Conservation (phyloP, 768 basidiomycete genomes). For the Pisolithus sp. region DNA sequence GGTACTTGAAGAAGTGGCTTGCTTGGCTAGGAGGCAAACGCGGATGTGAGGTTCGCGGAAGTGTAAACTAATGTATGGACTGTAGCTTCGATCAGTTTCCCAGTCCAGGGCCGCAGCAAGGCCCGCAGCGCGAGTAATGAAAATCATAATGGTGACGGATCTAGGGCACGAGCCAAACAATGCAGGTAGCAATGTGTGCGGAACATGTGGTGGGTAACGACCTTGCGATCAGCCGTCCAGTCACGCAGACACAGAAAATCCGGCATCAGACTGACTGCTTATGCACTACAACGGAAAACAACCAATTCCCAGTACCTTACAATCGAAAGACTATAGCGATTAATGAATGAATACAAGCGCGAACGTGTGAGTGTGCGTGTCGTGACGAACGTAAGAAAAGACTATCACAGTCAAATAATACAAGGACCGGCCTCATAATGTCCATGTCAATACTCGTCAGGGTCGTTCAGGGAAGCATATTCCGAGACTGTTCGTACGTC, state of each 20-base stretch:
- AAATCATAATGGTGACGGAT: too few species aligned
- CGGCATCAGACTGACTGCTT: background rate
- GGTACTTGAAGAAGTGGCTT: slow-evolving; percentile 86
- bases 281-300: background rate
- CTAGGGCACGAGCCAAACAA: too few species aligned
- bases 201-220: too few species aligned
- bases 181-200: too few species aligned
- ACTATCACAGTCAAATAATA: background rate
- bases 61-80: slow-evolving; percentile 15
- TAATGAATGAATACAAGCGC: slow-evolving; percentile 2
- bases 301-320: background rate
- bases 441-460: slow-evolving; percentile 56
- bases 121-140: too few species aligned
- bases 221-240: too few species aligned
- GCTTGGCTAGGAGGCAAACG: slow-evolving; percentile 83
- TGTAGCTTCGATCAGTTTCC: too few species aligned
- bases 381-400: background rate
- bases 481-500: slow-evolving; percentile 70
- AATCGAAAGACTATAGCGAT: background rate
- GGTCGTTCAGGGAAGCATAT: slow-evolving; percentile 64
- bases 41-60: slow-evolving; percentile 85
- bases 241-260: too few species aligned
- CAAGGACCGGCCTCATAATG: slow-evolving; percentile 3
- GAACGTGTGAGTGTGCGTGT: background rate
- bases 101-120: too few species aligned